Evolutionary conservation across 495 filamentous ascomycete genomes (phyloP).

Genomic region (Tuber calosporum): DNA sequence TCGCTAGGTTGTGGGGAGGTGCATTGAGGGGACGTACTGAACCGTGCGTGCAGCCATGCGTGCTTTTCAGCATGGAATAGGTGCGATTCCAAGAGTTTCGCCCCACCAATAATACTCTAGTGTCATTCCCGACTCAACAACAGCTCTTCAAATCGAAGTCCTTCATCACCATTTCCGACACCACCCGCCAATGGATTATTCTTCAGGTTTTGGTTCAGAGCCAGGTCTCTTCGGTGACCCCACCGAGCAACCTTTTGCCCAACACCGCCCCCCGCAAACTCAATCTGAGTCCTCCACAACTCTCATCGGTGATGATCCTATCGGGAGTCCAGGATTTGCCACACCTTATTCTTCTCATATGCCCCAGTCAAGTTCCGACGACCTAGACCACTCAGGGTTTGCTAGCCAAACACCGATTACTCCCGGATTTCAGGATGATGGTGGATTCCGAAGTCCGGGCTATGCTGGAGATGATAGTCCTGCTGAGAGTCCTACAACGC

Average conservation of each 20-base stretch:
- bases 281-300: constrained; percentile 11
- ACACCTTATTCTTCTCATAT: constrained; percentile 11
- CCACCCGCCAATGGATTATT: constrained; percentile 35
- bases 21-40: not conserved
- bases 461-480: constrained; percentile 12
- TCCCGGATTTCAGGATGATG: constrained; percentile 12
- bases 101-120: not conserved
- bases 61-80: not conserved
- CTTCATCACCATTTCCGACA: not conserved
- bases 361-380: not conserved
- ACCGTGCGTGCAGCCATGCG: not conserved
- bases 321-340: constrained; percentile 15
- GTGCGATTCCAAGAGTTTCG: not conserved
- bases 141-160: constrained; percentile 8
- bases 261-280: constrained; percentile 14
- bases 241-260: constrained; percentile 37
- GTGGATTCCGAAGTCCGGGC: constrained; percentile 21
- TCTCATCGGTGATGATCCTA: constrained; percentile 23
- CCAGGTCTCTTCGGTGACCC: constrained; percentile 36
- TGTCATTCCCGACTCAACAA: not conserved
- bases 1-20: not conserved
- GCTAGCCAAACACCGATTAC: not conserved
- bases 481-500: constrained; percentile 11
- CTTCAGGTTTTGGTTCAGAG: constrained; percentile 32
- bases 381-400: not conserved